Evolutionary conservation across 805 yeast genomes (phyloP), one percentile per base, ranked within the genome.

Genomic region (Candida hungchunana): DNA sequence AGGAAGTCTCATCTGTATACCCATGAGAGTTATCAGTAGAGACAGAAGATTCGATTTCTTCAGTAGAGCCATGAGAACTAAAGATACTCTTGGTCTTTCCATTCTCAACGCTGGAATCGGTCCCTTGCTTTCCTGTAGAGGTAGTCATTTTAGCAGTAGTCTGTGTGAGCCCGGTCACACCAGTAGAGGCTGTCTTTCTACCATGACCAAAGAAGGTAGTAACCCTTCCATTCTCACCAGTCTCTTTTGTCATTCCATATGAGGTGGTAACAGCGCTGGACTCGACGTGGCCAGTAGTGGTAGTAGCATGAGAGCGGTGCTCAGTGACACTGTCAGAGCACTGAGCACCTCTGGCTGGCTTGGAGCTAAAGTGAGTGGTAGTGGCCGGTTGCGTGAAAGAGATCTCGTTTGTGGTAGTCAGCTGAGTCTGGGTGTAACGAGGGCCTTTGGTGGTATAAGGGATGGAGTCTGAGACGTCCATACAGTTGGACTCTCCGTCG

Each of bases 61-160:
- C n/a, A n/a, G n/a, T n/a, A n/a, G n/a, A n/a, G n/a, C n/a, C n/a
- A n/a, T n/a, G n/a, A n/a, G n/a, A n/a, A n/a, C n/a, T n/a, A n/a
- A n/a, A n/a, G n/a, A n/a, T n/a, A n/a, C n/a, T n/a, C n/a, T n/a
- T n/a, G n/a, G n/a, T n/a, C n/a, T n/a, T n/a, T n/a, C n/a, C n/a
- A n/a, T n/a, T n/a, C n/a, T n/a, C n/a, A n/a, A n/a, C n/a, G n/a
- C n/a, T n/a, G n/a, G n/a, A n/a, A n/a, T n/a, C n/a, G n/a, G n/a
- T n/a, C n/a, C n/a, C n/a, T n/a, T n/a, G n/a, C n/a, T n/a, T n/a
- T 13, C 45, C 44, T 13, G 44, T 45, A 35, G 24, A 28, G 29
- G 32, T 13, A 10, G 27, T 50, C 56, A 29, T 61, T 51, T 34
- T 24, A 26, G 26, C 58, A 46, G 41, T 39, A 18, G 48, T 38